Conservation (phyloP, 148 eudicot species). For the Rheum nobile region DNA sequence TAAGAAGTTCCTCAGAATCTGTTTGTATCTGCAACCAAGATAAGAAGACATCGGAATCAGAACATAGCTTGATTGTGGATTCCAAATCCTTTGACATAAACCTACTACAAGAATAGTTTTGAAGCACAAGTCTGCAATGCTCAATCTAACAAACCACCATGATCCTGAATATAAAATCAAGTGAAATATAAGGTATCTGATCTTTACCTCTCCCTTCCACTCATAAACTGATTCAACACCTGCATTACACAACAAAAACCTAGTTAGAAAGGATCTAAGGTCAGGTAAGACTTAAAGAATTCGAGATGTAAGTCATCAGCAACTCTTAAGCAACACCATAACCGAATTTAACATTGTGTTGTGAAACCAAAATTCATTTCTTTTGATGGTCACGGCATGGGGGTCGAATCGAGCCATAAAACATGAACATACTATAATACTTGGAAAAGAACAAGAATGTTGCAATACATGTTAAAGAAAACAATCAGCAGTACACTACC, state of each 20-base stretch:
- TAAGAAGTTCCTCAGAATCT: constrained; percentile 90
- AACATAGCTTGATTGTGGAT: background rate
- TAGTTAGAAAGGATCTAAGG: background rate
- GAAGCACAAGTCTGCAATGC: background rate
- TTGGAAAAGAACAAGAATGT: background rate
- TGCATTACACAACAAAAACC: constrained; percentile 18
- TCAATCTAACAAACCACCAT: background rate
- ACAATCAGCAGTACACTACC: background rate
- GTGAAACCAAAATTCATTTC: background rate
- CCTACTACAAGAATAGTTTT: background rate
- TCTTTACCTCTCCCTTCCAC: constrained; percentile 84
- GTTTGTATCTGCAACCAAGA: constrained; percentile 65
- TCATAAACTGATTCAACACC: constrained; percentile 83
- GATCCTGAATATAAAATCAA: background rate
- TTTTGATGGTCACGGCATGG: background rate
- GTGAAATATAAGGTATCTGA: background rate
- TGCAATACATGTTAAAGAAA: background rate
- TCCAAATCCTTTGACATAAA: background rate
- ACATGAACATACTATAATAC: background rate
- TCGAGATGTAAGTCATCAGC: background rate
- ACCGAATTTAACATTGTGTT: background rate
- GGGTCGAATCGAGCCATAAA: background rate
- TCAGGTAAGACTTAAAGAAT: background rate
- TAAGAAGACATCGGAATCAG: background rate
- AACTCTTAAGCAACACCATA: background rate